A percentile compares a stretch with the other conserved stretches of the same genome.
Evolutionary conservation across 148 eudicot species (phyloP).

Genomic region (Cornus florida): DNA sequence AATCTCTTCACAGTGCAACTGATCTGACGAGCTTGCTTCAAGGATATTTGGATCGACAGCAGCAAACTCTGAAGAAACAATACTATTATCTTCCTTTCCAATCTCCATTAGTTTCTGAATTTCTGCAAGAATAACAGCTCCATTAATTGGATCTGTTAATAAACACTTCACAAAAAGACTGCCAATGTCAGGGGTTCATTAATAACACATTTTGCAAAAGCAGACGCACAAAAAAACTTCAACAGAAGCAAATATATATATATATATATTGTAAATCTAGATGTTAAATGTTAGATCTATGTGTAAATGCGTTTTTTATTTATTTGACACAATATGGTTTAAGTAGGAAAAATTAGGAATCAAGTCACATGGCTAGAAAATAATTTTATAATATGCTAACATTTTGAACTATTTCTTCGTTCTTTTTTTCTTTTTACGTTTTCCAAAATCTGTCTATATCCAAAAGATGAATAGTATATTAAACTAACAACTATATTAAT

Average conservation of each 20-base stretch:
- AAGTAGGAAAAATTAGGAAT: no score
- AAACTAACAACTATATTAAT: no score
- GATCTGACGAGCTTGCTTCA: conserved; percentile 24
- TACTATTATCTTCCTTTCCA: conserved; percentile 41
- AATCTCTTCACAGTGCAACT: conserved; percentile 16
- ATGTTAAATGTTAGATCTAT: no score
- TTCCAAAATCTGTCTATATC: no score
- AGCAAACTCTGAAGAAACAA: conserved; percentile 15
- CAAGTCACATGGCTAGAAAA: no score
- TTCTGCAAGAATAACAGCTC: conserved; percentile 41
- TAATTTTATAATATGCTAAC: no score
- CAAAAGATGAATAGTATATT: no score
- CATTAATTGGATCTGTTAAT: background rate
- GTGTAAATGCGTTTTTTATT: background rate
- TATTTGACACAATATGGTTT: no score
- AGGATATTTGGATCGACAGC: conserved; percentile 20
- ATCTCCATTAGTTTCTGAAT: conserved; percentile 69
- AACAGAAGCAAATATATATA: background rate
- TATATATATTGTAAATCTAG: background rate
- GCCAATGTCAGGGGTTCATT: background rate
- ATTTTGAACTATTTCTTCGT: no score
- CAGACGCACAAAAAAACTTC: background rate
- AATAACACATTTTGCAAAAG: background rate
- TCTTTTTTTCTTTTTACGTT: no score
- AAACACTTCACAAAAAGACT: background rate